A percentile compares a stretch with the other conserved stretches of the same genome.
phyloP scores from a whole-genome alignment of 441 rosid genomes.

The Heliophila coronopifolia region DNA sequence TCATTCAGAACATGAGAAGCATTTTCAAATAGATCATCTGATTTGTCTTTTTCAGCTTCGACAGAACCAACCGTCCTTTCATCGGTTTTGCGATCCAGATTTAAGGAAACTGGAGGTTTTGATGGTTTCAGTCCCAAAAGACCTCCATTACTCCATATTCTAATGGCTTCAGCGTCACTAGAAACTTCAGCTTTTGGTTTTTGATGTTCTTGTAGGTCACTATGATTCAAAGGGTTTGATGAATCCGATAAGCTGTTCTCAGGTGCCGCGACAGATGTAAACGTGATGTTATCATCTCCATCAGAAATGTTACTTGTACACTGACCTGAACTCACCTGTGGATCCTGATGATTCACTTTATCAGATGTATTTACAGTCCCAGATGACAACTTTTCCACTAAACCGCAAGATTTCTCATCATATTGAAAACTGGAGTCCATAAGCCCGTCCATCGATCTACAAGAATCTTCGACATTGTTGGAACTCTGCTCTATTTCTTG shows the following conservation, averaged over 20 bases:
- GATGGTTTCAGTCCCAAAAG: constrained; percentile 87
- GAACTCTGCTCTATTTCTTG: constrained; percentile 10
- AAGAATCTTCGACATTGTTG: constrained; percentile 22
- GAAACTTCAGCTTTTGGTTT: constrained; percentile 37
- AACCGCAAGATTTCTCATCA: too few species aligned
- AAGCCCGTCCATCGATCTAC: not conserved
- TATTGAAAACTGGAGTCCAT: not conserved
- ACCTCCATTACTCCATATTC: constrained; percentile 86
- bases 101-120: constrained; percentile 57
- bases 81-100: constrained; percentile 22
- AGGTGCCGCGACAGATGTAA: constrained; percentile 30
- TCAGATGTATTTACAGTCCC: constrained; percentile 20
- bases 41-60: constrained; percentile 33
- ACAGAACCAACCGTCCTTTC: constrained; percentile 25
- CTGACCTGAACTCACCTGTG: constrained; percentile 31
- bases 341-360: constrained; percentile 29
- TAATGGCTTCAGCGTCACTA: constrained; percentile 34
- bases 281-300: constrained; percentile 27
- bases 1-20: constrained; percentile 22
- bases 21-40: constrained; percentile 28
- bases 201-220: constrained; percentile 25
- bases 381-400: too few species aligned
- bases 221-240: constrained; percentile 30
- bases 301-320: constrained; percentile 27
- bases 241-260: constrained; percentile 26